Base-by-base conservation (phyloP, 78 protist genomes). In the Dictyostelium firmibasis region DNA sequence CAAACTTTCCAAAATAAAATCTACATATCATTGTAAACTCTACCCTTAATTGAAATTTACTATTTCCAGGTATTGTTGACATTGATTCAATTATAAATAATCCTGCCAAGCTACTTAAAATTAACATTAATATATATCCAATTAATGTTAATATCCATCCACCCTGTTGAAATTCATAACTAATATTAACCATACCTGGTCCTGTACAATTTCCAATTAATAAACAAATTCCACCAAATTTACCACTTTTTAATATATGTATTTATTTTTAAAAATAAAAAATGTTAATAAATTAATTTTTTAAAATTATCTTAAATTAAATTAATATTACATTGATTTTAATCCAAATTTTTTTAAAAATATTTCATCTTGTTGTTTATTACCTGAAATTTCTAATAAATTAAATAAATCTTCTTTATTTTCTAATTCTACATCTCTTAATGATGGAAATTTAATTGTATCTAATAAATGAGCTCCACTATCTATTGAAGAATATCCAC, bases 101-200 rank as follows among this genome's bases (percentile, higher is more conserved):
- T 4, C 87, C 91, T 29, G 95, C 41, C 2, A 91, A 25, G 33
- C 29, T 77, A 79, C 89, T 84, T 29, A 84, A n/a, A 1, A 67
- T 4, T 27, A 60, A 16, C 50, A 83, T 93, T 27, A 64, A 72
- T 29, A 85, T 33, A 60, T 75, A 84, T 3, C 57, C 64, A 16
- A 93, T 18, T 0, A 35, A 47, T 25, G 88, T 75, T 70, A 86
- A 57, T 33, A 84, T 64, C 93, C 92, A 86, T 14, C 96, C 96
- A 85, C 94, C 87, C 57, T 81, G 79, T 69, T 94, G 96, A 38
- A 53, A 86, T 79, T 87, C 81, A 27, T 79, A 69, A n/a, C 91
- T 23, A 10, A 94, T 94, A 27, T 78, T 67, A 20, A 94, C 96
- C 91, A 94, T 64, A 16, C 94, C 96, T 1, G 93, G 93, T 6